These are phyloP conservation scores for Populus hybrid DNA, from an alignment of 441 rosid species.

Conservation along the genomic window DNA sequence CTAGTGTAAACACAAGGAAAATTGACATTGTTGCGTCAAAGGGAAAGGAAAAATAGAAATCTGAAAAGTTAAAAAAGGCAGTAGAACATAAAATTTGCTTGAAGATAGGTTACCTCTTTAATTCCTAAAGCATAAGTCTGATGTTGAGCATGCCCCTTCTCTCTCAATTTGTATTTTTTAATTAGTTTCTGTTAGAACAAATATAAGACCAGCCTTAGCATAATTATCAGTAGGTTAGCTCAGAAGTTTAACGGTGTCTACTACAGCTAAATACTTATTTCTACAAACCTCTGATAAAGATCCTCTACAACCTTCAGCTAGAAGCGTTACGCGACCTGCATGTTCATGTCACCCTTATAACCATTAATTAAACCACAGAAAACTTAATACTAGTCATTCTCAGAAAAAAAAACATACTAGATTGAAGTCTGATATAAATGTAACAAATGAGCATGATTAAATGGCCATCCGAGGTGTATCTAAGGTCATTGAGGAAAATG, in stretches of 20 bases:
- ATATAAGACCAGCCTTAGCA: slow-evolving; percentile 23
- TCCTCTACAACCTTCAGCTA: slow-evolving; percentile 98
- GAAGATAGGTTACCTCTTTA: slow-evolving; percentile 61
- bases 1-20: not conserved
- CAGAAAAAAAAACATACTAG: not conserved
- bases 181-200: slow-evolving; percentile 53
- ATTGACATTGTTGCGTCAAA: not conserved
- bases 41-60: not conserved
- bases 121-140: slow-evolving; percentile 98
- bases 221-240: slow-evolving; percentile 9
- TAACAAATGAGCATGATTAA: not conserved
- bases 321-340: slow-evolving; percentile 71
- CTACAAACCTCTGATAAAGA: slow-evolving; percentile 84
- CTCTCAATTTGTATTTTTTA: slow-evolving; percentile 69
- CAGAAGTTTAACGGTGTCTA: slow-evolving; percentile 3
- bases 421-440: not conserved
- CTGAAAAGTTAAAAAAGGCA: slow-evolving; percentile 11
- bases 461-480: not conserved
- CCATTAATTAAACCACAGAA: slow-evolving; percentile 5
- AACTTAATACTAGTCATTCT: slow-evolving; percentile 5
- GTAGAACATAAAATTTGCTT: slow-evolving; percentile 4
- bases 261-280: slow-evolving; percentile 20
- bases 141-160: slow-evolving; percentile 80
- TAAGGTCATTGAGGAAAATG: not conserved
- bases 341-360: slow-evolving; percentile 15